Base-by-base conservation (phyloP, 2,329 filamentous ascomycete genomes). In the Orbilia quercus region DNA sequence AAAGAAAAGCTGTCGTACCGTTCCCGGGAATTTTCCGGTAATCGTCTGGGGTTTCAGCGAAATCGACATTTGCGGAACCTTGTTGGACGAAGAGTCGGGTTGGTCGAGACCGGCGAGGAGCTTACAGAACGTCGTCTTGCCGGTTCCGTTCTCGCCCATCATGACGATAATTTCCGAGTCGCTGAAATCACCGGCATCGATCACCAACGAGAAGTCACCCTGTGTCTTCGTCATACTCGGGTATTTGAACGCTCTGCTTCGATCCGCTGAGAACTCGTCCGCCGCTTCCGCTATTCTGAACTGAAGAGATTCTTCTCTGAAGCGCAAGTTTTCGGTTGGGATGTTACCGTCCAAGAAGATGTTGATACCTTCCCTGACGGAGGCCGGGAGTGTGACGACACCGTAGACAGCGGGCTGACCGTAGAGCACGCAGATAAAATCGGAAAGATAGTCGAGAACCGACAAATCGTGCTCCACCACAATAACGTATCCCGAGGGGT, bases 21-120 rank as follows among this genome's bases (percentile, higher is more conserved):
- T 99, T 76, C 96, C 95, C 77, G 93, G 90, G 80, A 96, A 99
- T 83, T 97, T 99, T 80, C 95, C 95, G 1, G 93, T 99, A 79
- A 99, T 99, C 79, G 96, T 99, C 84, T 99, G 95, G 18, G 96
- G 96, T 86, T 99, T 99, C 92, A 98, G 96, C 84, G 90, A 93
- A 81, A 99, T 96, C 84, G 91, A 92, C 93, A 99, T 96, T 77
- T 91, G 88, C 14, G 95, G 95, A 14, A 99, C 87, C 78, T 88
- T 88, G 78, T 87, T 84, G 76, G 85, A 88, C 78, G 87, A 88
- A 28, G 74, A 51, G 78, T 99, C 96, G 7, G 96, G 95, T 83
- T 97, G 94, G 78, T 96, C 86, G 40, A 91, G 91, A 80, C 96
- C 96, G 67, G 95, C 95, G 77, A 99, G 86, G 84, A 99, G 90